A percentile compares a stretch with the other conserved stretches of the same genome.
These are phyloP conservation scores for Candida saitoana DNA, from an alignment of 805 yeast species.

Conservation along the genomic window DNA sequence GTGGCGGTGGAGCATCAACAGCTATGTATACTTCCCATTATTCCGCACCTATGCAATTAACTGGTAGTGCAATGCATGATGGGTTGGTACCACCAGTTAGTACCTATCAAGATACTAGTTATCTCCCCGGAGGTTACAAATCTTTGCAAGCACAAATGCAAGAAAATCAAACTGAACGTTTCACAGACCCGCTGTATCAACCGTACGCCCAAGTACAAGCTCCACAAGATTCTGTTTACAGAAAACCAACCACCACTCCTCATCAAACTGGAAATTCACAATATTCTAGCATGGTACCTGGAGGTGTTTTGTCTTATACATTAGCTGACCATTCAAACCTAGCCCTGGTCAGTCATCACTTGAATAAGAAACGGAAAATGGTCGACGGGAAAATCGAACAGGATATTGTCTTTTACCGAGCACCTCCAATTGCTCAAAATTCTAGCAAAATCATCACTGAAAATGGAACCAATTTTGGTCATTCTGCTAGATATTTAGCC, in stretches of 20 bases:
- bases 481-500: slow-evolving; percentile 70
- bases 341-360: slow-evolving; percentile 16
- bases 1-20: slow-evolving; percentile 25
- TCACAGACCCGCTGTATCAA: slow-evolving; percentile 12
- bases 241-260: slow-evolving; percentile 12
- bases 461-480: slow-evolving; percentile 48
- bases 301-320: slow-evolving; percentile 37
- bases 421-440: slow-evolving; percentile 53
- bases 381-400: slow-evolving; percentile 10
- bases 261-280: slow-evolving; percentile 30
- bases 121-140: slow-evolving; percentile 10
- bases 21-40: slow-evolving; percentile 15
- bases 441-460: slow-evolving; percentile 14
- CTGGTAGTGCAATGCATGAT: slow-evolving; percentile 1
- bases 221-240: slow-evolving; percentile 14
- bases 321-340: slow-evolving; percentile 17
- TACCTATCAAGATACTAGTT: slow-evolving; percentile 3
- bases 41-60: slow-evolving; percentile 7
- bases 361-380: slow-evolving; percentile 23
- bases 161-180: slow-evolving; percentile 6
- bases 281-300: slow-evolving; percentile 34
- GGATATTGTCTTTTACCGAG: slow-evolving; percentile 58
- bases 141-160: slow-evolving; percentile 8
- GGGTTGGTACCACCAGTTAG: background rate
- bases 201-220: slow-evolving; percentile 16